These are phyloP conservation scores for Rhodomyrtus tomentosa DNA, from an alignment of 345 rosid genomes.

Conservation along the genomic window DNA sequence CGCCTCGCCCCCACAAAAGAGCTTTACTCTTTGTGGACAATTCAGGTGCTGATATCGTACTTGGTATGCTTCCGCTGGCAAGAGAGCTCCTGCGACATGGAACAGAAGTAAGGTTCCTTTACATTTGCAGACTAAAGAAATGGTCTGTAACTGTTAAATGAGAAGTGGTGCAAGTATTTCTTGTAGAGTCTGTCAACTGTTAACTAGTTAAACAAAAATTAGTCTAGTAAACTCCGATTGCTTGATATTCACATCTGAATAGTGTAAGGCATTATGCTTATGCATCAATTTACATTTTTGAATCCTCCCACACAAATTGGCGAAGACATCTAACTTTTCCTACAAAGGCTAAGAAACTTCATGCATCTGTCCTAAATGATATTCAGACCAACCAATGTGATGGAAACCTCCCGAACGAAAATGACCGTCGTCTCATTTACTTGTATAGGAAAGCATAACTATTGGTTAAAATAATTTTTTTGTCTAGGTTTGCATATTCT, in stretches of 20 bases:
- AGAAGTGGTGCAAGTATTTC: not conserved
- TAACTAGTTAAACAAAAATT: not conserved
- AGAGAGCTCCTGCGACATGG: constrained; percentile 91
- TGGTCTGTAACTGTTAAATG: not conserved
- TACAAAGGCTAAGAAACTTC: not conserved
- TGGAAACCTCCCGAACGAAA: not conserved
- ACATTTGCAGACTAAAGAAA: not conserved
- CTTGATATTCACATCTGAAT: not conserved
- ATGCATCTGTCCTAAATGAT: not conserved
- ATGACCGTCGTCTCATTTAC: not conserved
- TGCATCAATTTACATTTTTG: not conserved
- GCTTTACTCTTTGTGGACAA: constrained; percentile 97
- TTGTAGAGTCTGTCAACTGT: not conserved
- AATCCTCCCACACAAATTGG: not conserved
- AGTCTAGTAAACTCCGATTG: not conserved
- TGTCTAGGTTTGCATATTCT: not conserved
- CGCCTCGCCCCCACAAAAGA: constrained; percentile 71
- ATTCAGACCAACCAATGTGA: not conserved
- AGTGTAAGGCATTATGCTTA: not conserved
- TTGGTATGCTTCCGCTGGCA: constrained; percentile 98
- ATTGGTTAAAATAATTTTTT: not conserved
- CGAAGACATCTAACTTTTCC: not conserved
- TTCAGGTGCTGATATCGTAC: constrained; percentile 87
- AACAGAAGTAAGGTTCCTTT: constrained; percentile 59
- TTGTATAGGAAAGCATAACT: not conserved